Percentiles rank a stretch among this genome's conserved stretches.
phyloP scores from a whole-genome alignment of 2,329 filamentous ascomycete genomes.

The Zymoseptoria crescenta region DNA sequence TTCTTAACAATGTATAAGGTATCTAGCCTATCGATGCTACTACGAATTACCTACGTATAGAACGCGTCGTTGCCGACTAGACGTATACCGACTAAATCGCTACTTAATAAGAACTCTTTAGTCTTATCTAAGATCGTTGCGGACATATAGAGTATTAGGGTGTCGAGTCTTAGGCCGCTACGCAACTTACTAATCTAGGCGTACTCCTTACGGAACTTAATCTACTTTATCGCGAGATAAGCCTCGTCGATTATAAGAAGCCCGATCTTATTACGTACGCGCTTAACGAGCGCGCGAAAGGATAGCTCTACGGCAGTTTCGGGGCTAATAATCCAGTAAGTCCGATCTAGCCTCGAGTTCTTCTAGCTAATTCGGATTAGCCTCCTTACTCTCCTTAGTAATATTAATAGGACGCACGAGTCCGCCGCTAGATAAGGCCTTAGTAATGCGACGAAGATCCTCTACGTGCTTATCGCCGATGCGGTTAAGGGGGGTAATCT shows the following conservation, averaged over 20 bases:
- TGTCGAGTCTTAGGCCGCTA: not conserved
- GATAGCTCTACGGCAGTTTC: not conserved
- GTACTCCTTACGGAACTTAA: not conserved
- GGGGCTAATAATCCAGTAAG: not conserved
- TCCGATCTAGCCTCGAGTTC: not conserved
- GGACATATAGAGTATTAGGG: not conserved
- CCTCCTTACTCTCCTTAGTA: not conserved
- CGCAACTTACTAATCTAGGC: not conserved
- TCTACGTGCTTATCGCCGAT: not conserved
- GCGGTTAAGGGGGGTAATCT: not conserved
- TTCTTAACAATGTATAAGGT: not conserved
- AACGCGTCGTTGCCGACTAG: not conserved
- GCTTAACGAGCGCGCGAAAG: too few species aligned
- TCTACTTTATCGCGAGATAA: not conserved
- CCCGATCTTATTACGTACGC: not conserved
- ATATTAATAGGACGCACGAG: not conserved
- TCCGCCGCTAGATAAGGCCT: not conserved
- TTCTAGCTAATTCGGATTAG: not conserved
- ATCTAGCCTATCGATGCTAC: not conserved
- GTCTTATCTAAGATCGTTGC: not conserved
- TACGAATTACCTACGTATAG: not conserved
- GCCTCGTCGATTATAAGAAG: not conserved
- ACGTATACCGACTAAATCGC: not conserved
- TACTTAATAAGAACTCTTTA: not conserved
- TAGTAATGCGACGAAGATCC: not conserved